Conservation (phyloP, 495 filamentous ascomycete genomes). For the Aspergillus ostianus region DNA sequence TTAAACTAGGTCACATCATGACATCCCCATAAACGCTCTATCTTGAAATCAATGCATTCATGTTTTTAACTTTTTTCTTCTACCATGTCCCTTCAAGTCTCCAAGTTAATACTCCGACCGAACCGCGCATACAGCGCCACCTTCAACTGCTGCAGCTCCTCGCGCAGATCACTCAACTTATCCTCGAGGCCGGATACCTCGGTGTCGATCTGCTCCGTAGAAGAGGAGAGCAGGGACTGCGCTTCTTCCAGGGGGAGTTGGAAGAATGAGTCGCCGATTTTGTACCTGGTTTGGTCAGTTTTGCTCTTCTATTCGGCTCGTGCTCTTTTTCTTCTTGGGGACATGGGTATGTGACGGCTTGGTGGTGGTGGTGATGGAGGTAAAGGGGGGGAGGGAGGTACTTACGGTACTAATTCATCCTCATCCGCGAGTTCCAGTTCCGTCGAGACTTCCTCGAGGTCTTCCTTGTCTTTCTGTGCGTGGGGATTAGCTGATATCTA, state of each 20-base stretch:
- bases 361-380: no score
- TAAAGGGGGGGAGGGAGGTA: slow-evolving; percentile 4
- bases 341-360: not conserved
- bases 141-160: slow-evolving; percentile 86
- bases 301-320: not conserved
- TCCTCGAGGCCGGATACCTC: slow-evolving; percentile 77
- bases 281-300: slow-evolving; percentile 63
- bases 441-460: slow-evolving; percentile 84
- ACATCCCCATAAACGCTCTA: no score
- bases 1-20: no score
- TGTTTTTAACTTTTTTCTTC: not conserved
- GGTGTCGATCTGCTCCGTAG: slow-evolving; percentile 67
- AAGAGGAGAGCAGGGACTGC: slow-evolving; percentile 73
- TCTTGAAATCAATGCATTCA: not conserved
- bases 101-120: slow-evolving; percentile 91
- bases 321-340: no score
- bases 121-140: slow-evolving; percentile 90
- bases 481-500: not conserved
- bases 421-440: slow-evolving; percentile 96
- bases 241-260: slow-evolving; percentile 79
- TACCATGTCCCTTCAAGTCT: slow-evolving; percentile 52
- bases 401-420: slow-evolving; percentile 86
- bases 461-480: slow-evolving; percentile 93
- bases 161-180: slow-evolving; percentile 66
- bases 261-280: slow-evolving; percentile 94